A percentile compares a stretch with the other conserved stretches of the same genome.
Evolutionary conservation across 148 eudicot genomes (phyloP).

Genomic region (Fagopyrum homotropicum): DNA sequence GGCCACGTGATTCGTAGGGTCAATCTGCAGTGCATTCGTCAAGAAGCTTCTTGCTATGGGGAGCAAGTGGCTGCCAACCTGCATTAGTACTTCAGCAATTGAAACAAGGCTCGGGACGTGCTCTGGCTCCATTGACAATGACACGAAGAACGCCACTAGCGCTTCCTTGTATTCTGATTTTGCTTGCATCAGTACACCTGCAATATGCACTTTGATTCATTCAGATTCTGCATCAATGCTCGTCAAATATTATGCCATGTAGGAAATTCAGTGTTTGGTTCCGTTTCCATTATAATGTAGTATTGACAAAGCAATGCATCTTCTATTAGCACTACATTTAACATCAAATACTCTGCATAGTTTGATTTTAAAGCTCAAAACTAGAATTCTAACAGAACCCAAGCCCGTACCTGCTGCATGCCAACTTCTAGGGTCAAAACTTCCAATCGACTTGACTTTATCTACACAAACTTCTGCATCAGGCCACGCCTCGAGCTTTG

Average conservation of each 20-base stretch:
- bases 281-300: no score
- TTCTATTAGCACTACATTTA: no score
- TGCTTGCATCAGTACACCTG: slow-evolving; percentile 12
- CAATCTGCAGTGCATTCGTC: slow-evolving; percentile 67
- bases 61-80: slow-evolving; percentile 30
- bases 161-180: slow-evolving; percentile 41
- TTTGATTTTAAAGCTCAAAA: no score
- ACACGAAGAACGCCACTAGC: slow-evolving; percentile 44
- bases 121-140: slow-evolving; percentile 69
- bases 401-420: slow-evolving; percentile 52
- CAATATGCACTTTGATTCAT: neutral
- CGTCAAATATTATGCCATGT: neutral
- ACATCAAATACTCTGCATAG: no score
- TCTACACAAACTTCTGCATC: slow-evolving; percentile 65
- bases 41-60: slow-evolving; percentile 71
- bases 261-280: no score
- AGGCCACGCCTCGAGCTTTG: slow-evolving; percentile 51
- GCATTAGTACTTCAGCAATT: slow-evolving; percentile 46
- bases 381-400: no score
- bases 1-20: slow-evolving; percentile 64
- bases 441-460: slow-evolving; percentile 48
- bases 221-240: neutral
- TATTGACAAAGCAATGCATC: no score
- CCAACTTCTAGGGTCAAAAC: slow-evolving; percentile 59
- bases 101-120: slow-evolving; percentile 69